Base-by-base conservation (phyloP, 2,329 filamentous ascomycete genomes). In the Venturia nashicola region DNA sequence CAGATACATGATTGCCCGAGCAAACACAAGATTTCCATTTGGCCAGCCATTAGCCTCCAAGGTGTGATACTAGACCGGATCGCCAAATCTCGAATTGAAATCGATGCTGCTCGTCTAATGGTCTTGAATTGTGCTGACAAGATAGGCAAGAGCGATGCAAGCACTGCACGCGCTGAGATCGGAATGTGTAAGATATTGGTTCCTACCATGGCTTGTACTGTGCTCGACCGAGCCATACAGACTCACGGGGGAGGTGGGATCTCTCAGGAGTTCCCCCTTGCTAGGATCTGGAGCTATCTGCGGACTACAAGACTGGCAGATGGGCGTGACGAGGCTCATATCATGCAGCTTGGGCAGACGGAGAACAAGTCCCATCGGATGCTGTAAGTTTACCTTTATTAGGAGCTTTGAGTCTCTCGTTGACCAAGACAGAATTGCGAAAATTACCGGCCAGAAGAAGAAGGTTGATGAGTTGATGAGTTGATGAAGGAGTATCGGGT, bases 1-100 rank as follows among this genome's bases (percentile, higher is more conserved):
- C 36, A 93, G 97, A 72, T 96, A 90, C 88, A 89, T 97, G 84
- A 83, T 99, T 65, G 89, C 91, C 71, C 88, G 94, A 67, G 87
- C 96, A 78, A 97, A 97, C 78, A 93, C 97, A 77, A 86, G 90
- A 59, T 81, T 87, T 71, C 88, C 94, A 0, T 99, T 97, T 73
- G 91, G 92, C 73, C 90, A 96, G 78, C 83, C 86, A 65, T 84
- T 99, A 46, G 83, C 85, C 72, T 86, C 95, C 94, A 99, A 77
- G 93, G 93, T 70, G 90, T 97, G 43, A 93, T 97, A 76, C 85
- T 97, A 46, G 91, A 97, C 74, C 96, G 94, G 83, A 90, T 97
- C 46, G 94, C 94, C 54, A 89, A 87, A 72, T 93, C 90, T 1
- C 87, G 94, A 36, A 86, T 97, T 69, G 93, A 97, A 73, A 96